Evolutionary conservation across 2,329 filamentous ascomycete species (phyloP).

Genomic region (Cytospora leucostoma): DNA sequence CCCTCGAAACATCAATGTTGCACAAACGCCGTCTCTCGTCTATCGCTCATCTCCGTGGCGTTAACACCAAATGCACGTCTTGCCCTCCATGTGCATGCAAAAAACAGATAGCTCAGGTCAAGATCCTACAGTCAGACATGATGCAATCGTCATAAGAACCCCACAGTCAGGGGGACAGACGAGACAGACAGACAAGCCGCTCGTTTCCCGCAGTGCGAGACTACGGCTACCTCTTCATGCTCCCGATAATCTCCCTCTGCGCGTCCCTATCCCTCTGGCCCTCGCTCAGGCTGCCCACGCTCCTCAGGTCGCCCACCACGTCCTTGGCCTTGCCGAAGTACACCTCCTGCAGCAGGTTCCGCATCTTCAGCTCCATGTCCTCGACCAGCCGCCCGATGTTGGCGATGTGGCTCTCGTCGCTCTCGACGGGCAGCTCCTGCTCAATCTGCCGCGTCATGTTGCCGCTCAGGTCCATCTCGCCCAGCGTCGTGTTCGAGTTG

Average conservation of each 20-base stretch:
- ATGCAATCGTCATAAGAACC: neutral
- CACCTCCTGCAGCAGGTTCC: slow-evolving; percentile 95
- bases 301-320: slow-evolving; percentile 92
- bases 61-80: slow-evolving; percentile 12
- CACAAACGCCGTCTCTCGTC: slow-evolving; percentile 21
- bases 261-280: slow-evolving; percentile 79
- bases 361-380: slow-evolving; percentile 99
- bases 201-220: neutral
- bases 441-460: slow-evolving; percentile 99
- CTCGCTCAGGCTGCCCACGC: slow-evolving; percentile 81
- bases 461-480: slow-evolving; percentile 87
- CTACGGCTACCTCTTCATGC: slow-evolving; percentile 49
- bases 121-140: slow-evolving; percentile 17
- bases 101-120: neutral
- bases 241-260: slow-evolving; percentile 83
- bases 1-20: slow-evolving; percentile 14
- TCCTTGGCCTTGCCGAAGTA: slow-evolving; percentile 99
- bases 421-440: slow-evolving; percentile 84
- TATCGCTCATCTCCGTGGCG: slow-evolving; percentile 24
- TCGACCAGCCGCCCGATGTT: slow-evolving; percentile 94
- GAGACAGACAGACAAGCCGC: neutral
- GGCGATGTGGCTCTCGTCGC: slow-evolving; percentile 89
- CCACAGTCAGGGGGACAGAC: neutral
- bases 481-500: slow-evolving; percentile 54
- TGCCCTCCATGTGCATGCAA: slow-evolving; percentile 13